phyloP scores from a whole-genome alignment of 1,284 basidiomycete species.

The Microbotryum silenes-acaulis region DNA sequence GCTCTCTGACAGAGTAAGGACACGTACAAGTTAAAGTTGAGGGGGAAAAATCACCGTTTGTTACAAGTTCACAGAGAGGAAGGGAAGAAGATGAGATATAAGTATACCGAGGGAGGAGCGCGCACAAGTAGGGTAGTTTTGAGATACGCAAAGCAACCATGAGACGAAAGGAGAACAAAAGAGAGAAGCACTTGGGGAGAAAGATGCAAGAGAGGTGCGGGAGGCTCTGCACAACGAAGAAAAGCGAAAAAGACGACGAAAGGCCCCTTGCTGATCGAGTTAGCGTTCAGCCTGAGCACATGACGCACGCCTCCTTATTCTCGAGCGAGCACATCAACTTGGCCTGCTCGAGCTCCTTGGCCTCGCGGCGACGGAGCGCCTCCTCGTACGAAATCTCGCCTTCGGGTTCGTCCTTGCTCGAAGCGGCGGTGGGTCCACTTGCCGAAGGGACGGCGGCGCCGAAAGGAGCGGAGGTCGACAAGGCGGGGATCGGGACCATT shows the following conservation, averaged over 20 bases:
- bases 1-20: too few relatives aligned
- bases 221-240: too few relatives aligned
- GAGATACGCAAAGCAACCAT: too few relatives aligned
- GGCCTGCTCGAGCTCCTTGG: constrained; percentile 71
- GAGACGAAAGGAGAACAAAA: too few relatives aligned
- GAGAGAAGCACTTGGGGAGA: neutral
- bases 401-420: constrained; percentile 50
- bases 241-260: too few relatives aligned
- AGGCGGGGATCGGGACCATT: neutral
- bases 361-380: constrained; percentile 61
- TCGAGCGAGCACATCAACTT: constrained; percentile 74
- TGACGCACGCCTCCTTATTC: constrained; percentile 55
- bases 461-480: constrained; percentile 5
- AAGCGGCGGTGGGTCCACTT: constrained; percentile 34
- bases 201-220: neutral
- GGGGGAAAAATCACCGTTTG: too few relatives aligned
- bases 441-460: constrained; percentile 38
- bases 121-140: too few relatives aligned
- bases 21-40: too few relatives aligned
- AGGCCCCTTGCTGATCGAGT: neutral
- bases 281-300: constrained; percentile 10
- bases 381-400: constrained; percentile 72
- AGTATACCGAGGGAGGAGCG: too few relatives aligned
- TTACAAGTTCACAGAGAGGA: too few relatives aligned
- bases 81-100: too few relatives aligned